Conservation (phyloP, 176 grass and related monocot species). For the Lolium perenne region DNA sequence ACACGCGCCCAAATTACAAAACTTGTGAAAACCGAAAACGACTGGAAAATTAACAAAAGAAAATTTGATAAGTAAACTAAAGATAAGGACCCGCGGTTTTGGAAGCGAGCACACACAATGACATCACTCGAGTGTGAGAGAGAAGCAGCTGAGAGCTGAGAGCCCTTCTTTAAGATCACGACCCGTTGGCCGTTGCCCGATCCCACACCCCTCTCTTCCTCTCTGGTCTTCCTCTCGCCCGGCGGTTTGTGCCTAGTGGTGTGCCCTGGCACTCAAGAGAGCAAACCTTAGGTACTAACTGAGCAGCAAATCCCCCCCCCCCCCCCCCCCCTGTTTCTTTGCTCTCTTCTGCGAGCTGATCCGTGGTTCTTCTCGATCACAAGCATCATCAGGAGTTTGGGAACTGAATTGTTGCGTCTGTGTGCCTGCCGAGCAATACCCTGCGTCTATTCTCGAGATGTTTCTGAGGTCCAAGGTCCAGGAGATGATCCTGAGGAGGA, state of each 20-base stretch:
- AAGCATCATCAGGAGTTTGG: too few relatives aligned
- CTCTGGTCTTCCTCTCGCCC: too few relatives aligned
- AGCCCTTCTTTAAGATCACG: constrained; percentile 58
- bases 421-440: too few relatives aligned
- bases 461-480: constrained; percentile 64
- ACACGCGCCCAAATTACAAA: neutral
- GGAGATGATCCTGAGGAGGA: constrained; percentile 64
- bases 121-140: constrained; percentile 29
- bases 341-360: too few relatives aligned
- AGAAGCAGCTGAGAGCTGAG: neutral
- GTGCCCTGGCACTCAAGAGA: too few relatives aligned
- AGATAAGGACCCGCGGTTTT: constrained; percentile 55
- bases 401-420: too few relatives aligned
- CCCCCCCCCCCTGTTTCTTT: too few relatives aligned
- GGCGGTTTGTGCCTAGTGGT: too few relatives aligned
- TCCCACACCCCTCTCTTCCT: neutral
- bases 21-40: constrained; percentile 34
- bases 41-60: constrained; percentile 9
- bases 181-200: neutral
- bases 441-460: constrained; percentile 11
- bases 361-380: too few relatives aligned
- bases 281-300: too few relatives aligned
- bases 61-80: neutral
- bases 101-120: constrained; percentile 53
- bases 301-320: too few relatives aligned